Conservation (phyloP, 1,284 basidiomycete species). For the Rhodotorula sp. region DNA sequence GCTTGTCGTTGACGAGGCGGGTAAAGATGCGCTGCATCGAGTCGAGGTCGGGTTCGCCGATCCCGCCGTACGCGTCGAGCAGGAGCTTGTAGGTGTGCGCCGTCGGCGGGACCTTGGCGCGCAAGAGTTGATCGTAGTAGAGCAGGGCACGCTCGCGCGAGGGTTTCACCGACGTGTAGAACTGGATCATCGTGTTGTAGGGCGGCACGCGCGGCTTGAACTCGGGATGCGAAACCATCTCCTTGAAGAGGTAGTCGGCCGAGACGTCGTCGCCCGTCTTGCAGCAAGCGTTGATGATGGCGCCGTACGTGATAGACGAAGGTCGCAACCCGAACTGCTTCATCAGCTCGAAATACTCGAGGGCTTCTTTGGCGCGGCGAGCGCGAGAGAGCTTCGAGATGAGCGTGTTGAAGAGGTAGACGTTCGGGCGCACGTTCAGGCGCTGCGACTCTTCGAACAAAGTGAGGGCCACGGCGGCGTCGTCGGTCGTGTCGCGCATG, state of each 20-base stretch:
- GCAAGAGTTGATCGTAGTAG: conserved; percentile 71
- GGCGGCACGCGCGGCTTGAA: conserved; percentile 90
- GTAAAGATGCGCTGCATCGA: conserved; percentile 74
- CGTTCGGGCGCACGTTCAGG: conserved; percentile 69
- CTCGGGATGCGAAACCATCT: conserved; percentile 72
- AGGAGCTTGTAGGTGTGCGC: conserved; percentile 94
- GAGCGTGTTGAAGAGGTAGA: conserved; percentile 91
- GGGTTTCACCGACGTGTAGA: conserved; percentile 85
- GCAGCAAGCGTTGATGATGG: conserved; percentile 81
- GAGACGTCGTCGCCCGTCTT: conserved; percentile 78
- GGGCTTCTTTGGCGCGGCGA: conserved; percentile 80
- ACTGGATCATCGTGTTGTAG: conserved; percentile 98
- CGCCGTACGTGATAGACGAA: conserved; percentile 89
- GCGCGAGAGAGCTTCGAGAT: conserved; percentile 92
- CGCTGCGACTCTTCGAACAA: conserved; percentile 76
- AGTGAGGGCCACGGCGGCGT: conserved; percentile 77
- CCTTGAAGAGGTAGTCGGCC: conserved; percentile 68
- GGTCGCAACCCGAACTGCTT: conserved; percentile 60
- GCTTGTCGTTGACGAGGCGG: conserved; percentile 57
- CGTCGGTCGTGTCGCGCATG: conserved; percentile 89
- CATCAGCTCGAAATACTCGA: conserved; percentile 82
- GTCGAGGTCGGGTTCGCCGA: conserved; percentile 69
- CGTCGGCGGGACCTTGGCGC: conserved; percentile 67
- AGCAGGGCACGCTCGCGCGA: conserved; percentile 72
- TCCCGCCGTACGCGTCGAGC: conserved; percentile 82